Evolutionary conservation across 257 asterid species (phyloP).

Genomic region (Solanum habrochaites): DNA sequence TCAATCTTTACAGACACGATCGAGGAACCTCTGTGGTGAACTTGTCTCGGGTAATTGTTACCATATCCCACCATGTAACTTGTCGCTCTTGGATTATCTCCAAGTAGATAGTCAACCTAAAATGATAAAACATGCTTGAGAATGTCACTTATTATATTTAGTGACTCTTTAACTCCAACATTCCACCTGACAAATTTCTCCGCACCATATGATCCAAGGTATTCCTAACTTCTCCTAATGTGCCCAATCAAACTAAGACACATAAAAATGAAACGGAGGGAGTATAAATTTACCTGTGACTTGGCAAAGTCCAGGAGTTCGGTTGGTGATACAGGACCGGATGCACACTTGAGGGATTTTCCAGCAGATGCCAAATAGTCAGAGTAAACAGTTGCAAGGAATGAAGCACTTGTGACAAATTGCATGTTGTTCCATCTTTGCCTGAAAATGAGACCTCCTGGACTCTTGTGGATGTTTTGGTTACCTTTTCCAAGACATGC

Average conservation of each 20-base stretch:
- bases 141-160: background rate
- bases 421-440: slow-evolving; percentile 99
- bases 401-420: slow-evolving; percentile 90
- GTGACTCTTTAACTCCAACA: too few relatives aligned
- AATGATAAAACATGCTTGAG: background rate
- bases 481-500: slow-evolving; percentile 80
- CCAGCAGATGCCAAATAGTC: slow-evolving; percentile 81
- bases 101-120: slow-evolving; percentile 91
- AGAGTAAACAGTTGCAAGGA: slow-evolving; percentile 76
- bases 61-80: slow-evolving; percentile 99
- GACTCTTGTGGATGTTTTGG: slow-evolving; percentile 80
- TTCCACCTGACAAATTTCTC: background rate
- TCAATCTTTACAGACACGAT: slow-evolving; percentile 78
- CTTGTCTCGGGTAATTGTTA: slow-evolving; percentile 73
- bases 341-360: slow-evolving; percentile 51
- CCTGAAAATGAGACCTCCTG: slow-evolving; percentile 84
- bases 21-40: slow-evolving; percentile 93
- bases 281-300: slow-evolving; percentile 51
- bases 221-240: background rate
- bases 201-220: background rate
- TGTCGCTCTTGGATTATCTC: slow-evolving; percentile 96
- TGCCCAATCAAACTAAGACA: background rate
- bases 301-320: slow-evolving; percentile 71
- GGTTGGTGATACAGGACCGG: slow-evolving; percentile 41
- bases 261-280: background rate